phyloP scores from a whole-genome alignment of 2,329 filamentous ascomycete species.

The Fusarium liriodendri region DNA sequence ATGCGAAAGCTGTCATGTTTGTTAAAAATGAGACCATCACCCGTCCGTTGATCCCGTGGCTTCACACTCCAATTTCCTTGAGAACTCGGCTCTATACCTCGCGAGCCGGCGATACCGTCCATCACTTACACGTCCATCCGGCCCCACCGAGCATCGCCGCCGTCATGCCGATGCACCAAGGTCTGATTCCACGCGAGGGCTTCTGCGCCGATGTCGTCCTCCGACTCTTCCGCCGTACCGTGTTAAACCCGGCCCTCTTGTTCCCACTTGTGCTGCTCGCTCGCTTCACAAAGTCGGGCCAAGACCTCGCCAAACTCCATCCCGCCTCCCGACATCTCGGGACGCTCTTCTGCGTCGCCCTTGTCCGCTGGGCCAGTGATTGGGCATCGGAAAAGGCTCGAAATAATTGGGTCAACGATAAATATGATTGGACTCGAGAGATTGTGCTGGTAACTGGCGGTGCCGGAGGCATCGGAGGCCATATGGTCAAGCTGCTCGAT shows the following conservation, averaged over 20 bases:
- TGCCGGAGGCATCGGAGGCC: slow-evolving; percentile 77
- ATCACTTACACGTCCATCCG: slow-evolving; percentile 1
- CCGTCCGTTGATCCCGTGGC: background rate
- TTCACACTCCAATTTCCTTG: background rate
- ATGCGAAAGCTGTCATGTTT: background rate
- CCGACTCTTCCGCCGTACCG: slow-evolving; percentile 67
- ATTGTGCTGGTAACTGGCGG: slow-evolving; percentile 81
- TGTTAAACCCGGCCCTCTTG: slow-evolving; percentile 72
- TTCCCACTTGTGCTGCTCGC: slow-evolving; percentile 72
- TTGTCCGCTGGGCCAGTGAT: slow-evolving; percentile 43
- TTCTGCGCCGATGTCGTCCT: slow-evolving; percentile 71
- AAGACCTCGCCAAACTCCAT: slow-evolving; percentile 64
- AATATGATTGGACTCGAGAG: slow-evolving; percentile 75
- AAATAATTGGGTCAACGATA: slow-evolving; percentile 52
- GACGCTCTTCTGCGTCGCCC: slow-evolving; percentile 46
- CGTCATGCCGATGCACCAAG: slow-evolving; percentile 58
- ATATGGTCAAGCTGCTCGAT: slow-evolving; percentile 73
- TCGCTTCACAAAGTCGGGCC: slow-evolving; percentile 72
- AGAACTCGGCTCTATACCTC: background rate
- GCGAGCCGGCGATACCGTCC: background rate
- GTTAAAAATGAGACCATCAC: background rate
- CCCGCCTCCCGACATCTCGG: slow-evolving; percentile 63
- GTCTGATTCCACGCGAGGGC: slow-evolving; percentile 66
- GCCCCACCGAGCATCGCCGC: background rate
- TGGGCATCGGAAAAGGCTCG: slow-evolving; percentile 49